A percentile compares a stretch with the other conserved stretches of the same genome.
Evolutionary conservation across 176 grass and related monocot species (phyloP).

Genomic region (Eragrostis nindensis): DNA sequence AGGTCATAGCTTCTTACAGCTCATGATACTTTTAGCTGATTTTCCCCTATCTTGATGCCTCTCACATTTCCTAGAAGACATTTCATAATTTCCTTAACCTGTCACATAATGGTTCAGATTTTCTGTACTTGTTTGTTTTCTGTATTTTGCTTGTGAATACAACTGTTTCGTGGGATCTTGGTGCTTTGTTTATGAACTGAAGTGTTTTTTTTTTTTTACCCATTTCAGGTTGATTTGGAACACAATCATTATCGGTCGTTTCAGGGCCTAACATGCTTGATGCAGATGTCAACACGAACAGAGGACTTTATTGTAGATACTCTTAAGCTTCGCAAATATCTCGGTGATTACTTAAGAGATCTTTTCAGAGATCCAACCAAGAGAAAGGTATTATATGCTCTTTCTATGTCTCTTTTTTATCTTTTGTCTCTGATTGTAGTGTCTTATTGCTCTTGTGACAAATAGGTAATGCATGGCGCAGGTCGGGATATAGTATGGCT

Average conservation of each 20-base stretch:
- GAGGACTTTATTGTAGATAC: constrained; percentile 95
- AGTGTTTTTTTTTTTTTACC: constrained; percentile 9
- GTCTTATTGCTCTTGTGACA: constrained; percentile 36
- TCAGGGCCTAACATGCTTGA: constrained; percentile 94
- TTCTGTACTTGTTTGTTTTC: neutral
- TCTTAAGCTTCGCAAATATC: constrained; percentile 81
- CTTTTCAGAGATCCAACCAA: constrained; percentile 81
- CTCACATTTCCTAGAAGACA: constrained; percentile 1
- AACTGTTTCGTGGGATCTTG: neutral
- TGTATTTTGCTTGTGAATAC: constrained; percentile 11
- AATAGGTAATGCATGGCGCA: constrained; percentile 94
- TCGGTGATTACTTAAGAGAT: constrained; percentile 78
- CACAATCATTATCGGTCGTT: constrained; percentile 97
- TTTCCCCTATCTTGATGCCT: constrained; percentile 11
- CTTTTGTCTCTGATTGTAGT: constrained; percentile 24
- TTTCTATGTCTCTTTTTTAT: constrained; percentile 26
- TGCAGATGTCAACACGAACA: constrained; percentile 97
- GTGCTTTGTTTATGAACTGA: constrained; percentile 23
- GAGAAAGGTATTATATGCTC: constrained; percentile 66
- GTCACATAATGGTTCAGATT: neutral
- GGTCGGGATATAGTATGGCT: constrained; percentile 94
- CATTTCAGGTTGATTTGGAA: constrained; percentile 89
- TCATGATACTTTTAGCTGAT: neutral
- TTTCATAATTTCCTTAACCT: constrained; percentile 16
- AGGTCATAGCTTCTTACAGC: neutral